A percentile compares a stretch with the other conserved stretches of the same genome.
phyloP scores from a whole-genome alignment of 1,284 basidiomycete species.

The Apiotrichum siamense region DNA sequence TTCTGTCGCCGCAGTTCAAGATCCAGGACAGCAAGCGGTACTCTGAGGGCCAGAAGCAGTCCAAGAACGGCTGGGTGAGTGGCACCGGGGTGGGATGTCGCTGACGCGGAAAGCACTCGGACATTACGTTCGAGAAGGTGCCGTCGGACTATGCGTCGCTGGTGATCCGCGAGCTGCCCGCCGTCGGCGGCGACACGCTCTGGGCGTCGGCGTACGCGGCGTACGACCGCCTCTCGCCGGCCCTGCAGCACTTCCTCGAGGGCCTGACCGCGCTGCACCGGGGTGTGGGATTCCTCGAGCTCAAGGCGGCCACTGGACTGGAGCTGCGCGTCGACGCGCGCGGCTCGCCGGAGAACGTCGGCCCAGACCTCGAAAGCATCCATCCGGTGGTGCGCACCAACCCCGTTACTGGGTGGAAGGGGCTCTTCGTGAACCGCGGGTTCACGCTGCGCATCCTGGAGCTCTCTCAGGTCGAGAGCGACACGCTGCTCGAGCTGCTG shows the following conservation, averaged over 20 bases:
- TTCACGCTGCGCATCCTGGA: conserved; percentile 62
- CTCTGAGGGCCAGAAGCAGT: conserved; percentile 54
- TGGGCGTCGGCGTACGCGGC: conserved; percentile 53
- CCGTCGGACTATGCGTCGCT: conserved; percentile 56
- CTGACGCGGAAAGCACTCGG: conserved; percentile 50
- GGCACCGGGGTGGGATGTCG: conserved; percentile 23
- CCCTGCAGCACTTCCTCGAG: conserved; percentile 31
- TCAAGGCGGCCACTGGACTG: not conserved
- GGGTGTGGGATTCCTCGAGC: conserved; percentile 52
- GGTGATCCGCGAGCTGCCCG: conserved; percentile 53
- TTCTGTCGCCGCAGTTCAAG: conserved; percentile 30
- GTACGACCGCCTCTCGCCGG: conserved; percentile 39
- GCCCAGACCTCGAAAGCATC: conserved; percentile 56
- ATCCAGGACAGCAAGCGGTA: conserved; percentile 12
- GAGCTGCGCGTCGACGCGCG: conserved; percentile 28
- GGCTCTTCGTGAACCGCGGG: conserved; percentile 59
- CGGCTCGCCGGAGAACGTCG: conserved; percentile 58
- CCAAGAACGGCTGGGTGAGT: conserved; percentile 57
- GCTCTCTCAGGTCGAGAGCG: conserved; percentile 55
- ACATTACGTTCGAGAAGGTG: conserved; percentile 63
- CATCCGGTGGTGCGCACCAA: conserved; percentile 51
- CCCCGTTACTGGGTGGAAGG: conserved; percentile 69
- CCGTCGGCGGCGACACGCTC: conserved; percentile 35
- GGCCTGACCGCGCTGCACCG: conserved; percentile 54
- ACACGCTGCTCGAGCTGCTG: conserved; percentile 26